A percentile compares a stretch with the other conserved stretches of the same genome.
Evolutionary conservation across 2,329 filamentous ascomycete species (phyloP).

Genomic region (Talaromyces sp.): DNA sequence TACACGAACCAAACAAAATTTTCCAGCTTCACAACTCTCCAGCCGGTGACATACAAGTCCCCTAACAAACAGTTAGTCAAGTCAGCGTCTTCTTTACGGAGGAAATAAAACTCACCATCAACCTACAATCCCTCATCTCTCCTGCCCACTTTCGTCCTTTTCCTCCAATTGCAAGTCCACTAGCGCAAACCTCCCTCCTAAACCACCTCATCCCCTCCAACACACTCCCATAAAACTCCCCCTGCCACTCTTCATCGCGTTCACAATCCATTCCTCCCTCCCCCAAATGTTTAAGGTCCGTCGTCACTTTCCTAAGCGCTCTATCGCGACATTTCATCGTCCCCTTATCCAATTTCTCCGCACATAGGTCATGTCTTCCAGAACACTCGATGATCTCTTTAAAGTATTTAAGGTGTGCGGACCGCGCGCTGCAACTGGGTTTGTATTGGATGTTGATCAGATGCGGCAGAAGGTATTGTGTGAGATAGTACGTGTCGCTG

Average conservation of each 20-base stretch:
- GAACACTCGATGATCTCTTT: conserved; percentile 13
- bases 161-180: no score
- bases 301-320: conserved; percentile 16
- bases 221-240: conserved; percentile 12
- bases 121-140: conserved; percentile 18
- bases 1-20: no score
- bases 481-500: conserved; percentile 13
- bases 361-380: conserved; percentile 12
- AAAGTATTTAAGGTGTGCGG: conserved; percentile 13
- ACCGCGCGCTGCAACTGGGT: conserved; percentile 6
- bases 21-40: conserved; percentile 1
- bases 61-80: neutral
- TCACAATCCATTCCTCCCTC: conserved; percentile 18
- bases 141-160: neutral
- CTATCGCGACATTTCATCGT: conserved; percentile 17
- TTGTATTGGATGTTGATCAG: conserved; percentile 18
- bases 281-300: conserved; percentile 15
- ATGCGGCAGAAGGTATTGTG: conserved; percentile 12
- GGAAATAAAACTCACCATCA: conserved; percentile 14
- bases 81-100: no score
- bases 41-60: conserved; percentile 17
- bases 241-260: conserved; percentile 13
- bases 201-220: conserved; percentile 18
- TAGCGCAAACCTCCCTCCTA: conserved; percentile 5
- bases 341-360: conserved; percentile 12